Evolutionary conservation across 306 rosid genomes (phyloP), one percentile per base, ranked within the genome.

Genomic region (Citrullus colocynthis): DNA sequence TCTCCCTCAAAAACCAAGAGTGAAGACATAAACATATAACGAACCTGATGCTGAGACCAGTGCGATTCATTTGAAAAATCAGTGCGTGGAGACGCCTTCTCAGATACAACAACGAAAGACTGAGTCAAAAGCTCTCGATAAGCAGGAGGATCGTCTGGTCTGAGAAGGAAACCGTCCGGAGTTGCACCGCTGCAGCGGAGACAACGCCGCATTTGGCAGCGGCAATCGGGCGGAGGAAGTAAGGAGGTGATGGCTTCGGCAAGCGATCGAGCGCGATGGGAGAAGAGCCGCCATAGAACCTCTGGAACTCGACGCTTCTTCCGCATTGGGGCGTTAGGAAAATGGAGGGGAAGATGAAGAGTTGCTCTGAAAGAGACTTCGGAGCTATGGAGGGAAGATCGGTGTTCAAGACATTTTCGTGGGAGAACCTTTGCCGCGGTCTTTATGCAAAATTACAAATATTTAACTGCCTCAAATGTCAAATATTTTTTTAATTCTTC

Each of bases 261-360:
- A 42, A 93, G 84, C 0, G 90, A 81, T 45, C 82, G 80, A 0
- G 92, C 92, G 20, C 86, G 86, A 34, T 84, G 4, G 2, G 79
- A 75, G 85, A 86, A 93, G 32, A 93, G 45, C 14, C 92, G 86
- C 91, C 93, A 82, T n/a, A 91, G 79, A 7, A 90, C 89, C 81
- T 76, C 86, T 2, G 97, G 98, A 66, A 84, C 78, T 59, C 79
- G 58, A 28, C 84, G 88, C 66, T 85, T 88, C 86, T 70, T 52
- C 13, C n/a, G 2, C 98, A 93, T 89, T 87, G 20, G 80, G 74
- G 74, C 81, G 56, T 55, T 55, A 6, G 77, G 77, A 70, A 84
- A 39, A 74, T 45, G 77, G 56, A 61, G 80, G 30, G 45, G 78
- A 28, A 49, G 70, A 3, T 15, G 60, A 61, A 42, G 17, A 44